Percentiles rank a stretch among this genome's conserved stretches.
Conservation (phyloP, 2,329 filamentous ascomycete genomes). For the Hypoxylon sp. region DNA sequence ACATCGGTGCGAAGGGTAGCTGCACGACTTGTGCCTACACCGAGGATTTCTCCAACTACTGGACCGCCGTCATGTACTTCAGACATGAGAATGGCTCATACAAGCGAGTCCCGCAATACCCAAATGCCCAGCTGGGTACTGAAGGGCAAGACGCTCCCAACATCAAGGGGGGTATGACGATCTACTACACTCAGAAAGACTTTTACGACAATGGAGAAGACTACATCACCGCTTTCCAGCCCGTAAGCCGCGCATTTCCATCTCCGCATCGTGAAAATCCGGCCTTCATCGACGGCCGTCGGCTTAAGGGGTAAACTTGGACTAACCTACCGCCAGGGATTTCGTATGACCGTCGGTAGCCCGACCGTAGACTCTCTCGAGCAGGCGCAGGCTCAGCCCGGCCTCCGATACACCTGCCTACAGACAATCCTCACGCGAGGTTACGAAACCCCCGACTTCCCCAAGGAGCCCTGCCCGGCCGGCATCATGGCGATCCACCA, state of each 20-base stretch:
- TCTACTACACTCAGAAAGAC: conserved; percentile 35
- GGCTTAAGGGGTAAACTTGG: background rate
- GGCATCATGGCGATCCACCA: conserved; percentile 56
- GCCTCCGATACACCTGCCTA: conserved; percentile 54
- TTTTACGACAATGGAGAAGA: conserved; percentile 36
- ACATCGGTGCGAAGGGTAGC: conserved; percentile 34
- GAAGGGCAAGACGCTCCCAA: conserved; percentile 26
- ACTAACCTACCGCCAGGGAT: conserved; percentile 47
- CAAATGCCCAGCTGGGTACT: conserved; percentile 33
- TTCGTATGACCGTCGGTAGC: conserved; percentile 57
- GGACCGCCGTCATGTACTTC: conserved; percentile 31
- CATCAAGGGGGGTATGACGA: conserved; percentile 33
- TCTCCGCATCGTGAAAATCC: background rate
- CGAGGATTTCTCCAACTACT: conserved; percentile 34
- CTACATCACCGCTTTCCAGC: conserved; percentile 56
- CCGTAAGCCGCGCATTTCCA: conserved; percentile 39
- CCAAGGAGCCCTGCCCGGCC: conserved; percentile 51
- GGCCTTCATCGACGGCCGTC: background rate
- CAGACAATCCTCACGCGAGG: conserved; percentile 52
- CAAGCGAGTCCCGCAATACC: conserved; percentile 26
- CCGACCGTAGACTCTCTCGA: conserved; percentile 28
- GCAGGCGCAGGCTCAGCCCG: conserved; percentile 45
- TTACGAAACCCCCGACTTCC: conserved; percentile 53
- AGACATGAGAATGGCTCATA: conserved; percentile 30
- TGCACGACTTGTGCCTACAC: conserved; percentile 35